A percentile compares a stretch with the other conserved stretches of the same genome.
phyloP scores from a whole-genome alignment of 441 rosid species.

The Kokia cookei region DNA sequence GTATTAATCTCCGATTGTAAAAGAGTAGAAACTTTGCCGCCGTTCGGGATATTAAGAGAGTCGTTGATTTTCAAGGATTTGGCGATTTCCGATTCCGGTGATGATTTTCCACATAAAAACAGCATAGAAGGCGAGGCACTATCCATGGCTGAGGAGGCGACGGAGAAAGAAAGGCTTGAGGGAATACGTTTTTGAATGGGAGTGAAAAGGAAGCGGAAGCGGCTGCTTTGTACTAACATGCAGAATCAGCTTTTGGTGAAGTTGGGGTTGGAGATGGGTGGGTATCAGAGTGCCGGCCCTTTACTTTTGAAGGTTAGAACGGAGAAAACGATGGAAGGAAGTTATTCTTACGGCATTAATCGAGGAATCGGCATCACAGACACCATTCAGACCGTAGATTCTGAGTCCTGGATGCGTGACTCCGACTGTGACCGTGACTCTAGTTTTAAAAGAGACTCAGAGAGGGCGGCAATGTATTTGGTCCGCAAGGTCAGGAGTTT shows the following conservation, averaged over 20 bases:
- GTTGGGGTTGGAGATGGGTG: neutral
- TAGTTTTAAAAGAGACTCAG: neutral
- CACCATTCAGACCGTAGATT: neutral
- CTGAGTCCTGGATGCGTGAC: neutral
- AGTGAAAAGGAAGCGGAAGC: slow-evolving; percentile 15
- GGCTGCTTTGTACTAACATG: slow-evolving; percentile 11
- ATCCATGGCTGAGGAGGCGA: slow-evolving; percentile 44
- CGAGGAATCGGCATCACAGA: neutral
- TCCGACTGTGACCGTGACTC: neutral
- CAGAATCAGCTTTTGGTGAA: neutral
- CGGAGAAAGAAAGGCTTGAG: slow-evolving; percentile 12
- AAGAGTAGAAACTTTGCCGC: slow-evolving; percentile 23
- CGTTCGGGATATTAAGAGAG: slow-evolving; percentile 46
- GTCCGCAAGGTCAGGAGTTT: neutral
- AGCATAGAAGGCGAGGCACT: slow-evolving; percentile 28
- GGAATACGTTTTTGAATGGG: slow-evolving; percentile 1
- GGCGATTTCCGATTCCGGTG: slow-evolving; percentile 47
- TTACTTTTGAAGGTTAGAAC: neutral
- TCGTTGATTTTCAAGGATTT: slow-evolving; percentile 33
- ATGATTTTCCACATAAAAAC: slow-evolving; percentile 62
- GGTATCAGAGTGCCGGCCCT: neutral
- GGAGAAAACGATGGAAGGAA: neutral
- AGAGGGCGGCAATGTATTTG: neutral
- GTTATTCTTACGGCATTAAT: neutral
- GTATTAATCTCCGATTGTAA: slow-evolving; percentile 44